Percentiles rank a stretch among this genome's conserved stretches.
These are phyloP conservation scores for Anacardium occidentale DNA, from an alignment of 345 rosid genomes.

Conservation along the genomic window DNA sequence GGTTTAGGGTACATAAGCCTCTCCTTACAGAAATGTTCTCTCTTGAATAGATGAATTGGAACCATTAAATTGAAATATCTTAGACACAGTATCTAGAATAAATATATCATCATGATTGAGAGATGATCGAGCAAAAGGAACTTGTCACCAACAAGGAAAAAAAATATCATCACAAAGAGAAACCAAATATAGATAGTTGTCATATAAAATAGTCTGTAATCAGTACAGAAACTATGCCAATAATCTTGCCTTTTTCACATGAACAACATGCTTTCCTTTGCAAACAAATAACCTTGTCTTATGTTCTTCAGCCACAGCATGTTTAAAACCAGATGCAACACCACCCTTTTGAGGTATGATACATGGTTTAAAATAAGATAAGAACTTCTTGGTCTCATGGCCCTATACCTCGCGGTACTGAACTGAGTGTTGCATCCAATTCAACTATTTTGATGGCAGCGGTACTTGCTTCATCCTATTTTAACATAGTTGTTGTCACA, in stretches of 20 bases:
- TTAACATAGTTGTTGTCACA: conserved; percentile 25
- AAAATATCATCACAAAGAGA: conserved; percentile 19
- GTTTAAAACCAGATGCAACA: too few species aligned
- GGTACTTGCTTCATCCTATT: conserved; percentile 92
- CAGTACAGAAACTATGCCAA: conserved; percentile 7
- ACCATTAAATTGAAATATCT: too few species aligned
- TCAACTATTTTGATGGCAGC: conserved; percentile 92
- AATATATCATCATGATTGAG: conserved; percentile 96
- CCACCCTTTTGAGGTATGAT: too few species aligned
- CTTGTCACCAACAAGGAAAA: conserved; percentile 48
- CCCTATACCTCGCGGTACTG: conserved; percentile 98
- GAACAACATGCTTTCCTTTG: conserved; percentile 92
- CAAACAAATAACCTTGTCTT: conserved; percentile 79
- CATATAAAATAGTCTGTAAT: background rate
- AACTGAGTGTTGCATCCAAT: conserved; percentile 95
- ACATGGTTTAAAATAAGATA: too few species aligned
- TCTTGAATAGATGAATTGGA: too few species aligned
- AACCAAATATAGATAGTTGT: background rate
- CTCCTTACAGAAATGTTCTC: too few species aligned
- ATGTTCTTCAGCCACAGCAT: too few species aligned
- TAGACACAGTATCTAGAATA: conserved; percentile 88
- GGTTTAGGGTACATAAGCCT: too few species aligned
- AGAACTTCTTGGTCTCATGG: conserved; percentile 90
- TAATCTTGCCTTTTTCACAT: conserved; percentile 82
- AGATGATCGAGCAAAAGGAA: conserved; percentile 90